phyloP scores from a whole-genome alignment of 73 alveolate genomes.

The Loxodes magnus region DNA sequence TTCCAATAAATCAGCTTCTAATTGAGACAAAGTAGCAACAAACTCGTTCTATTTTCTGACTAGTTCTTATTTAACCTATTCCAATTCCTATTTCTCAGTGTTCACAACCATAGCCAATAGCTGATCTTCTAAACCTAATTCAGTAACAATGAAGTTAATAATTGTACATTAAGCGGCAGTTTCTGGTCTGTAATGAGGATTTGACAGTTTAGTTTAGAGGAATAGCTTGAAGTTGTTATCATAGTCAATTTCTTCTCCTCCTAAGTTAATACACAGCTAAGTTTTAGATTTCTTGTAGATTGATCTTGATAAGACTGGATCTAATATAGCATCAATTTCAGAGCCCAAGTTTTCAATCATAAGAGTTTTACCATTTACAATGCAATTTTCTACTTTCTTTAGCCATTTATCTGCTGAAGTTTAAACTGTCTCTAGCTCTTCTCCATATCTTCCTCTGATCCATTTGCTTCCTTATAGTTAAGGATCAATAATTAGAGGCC shows the following conservation, averaged over 20 bases:
- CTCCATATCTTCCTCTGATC: constrained; percentile 84
- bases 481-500: constrained; percentile 99
- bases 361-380: constrained; percentile 90
- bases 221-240: constrained; percentile 90
- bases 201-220: constrained; percentile 94
- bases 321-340: constrained; percentile 99
- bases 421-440: constrained; percentile 70
- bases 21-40: constrained; percentile 88
- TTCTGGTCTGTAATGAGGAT: constrained; percentile 99
- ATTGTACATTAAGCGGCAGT: constrained; percentile 99
- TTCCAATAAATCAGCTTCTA: constrained; percentile 90
- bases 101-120: constrained; percentile 95
- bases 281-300: constrained; percentile 88
- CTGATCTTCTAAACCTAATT: constrained; percentile 99
- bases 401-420: constrained; percentile 87
- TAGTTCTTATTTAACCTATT: constrained; percentile 92
- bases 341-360: constrained; percentile 93
- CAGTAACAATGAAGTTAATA: constrained; percentile 99
- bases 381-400: constrained; percentile 74
- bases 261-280: constrained; percentile 50
- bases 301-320: constrained; percentile 96
- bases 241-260: constrained; percentile 91
- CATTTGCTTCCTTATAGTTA: constrained; percentile 98
- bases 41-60: constrained; percentile 94
- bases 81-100: constrained; percentile 98